These are phyloP conservation scores for Nakazawaea wickerhamii DNA, from an alignment of 805 yeast genomes.

Conservation along the genomic window DNA sequence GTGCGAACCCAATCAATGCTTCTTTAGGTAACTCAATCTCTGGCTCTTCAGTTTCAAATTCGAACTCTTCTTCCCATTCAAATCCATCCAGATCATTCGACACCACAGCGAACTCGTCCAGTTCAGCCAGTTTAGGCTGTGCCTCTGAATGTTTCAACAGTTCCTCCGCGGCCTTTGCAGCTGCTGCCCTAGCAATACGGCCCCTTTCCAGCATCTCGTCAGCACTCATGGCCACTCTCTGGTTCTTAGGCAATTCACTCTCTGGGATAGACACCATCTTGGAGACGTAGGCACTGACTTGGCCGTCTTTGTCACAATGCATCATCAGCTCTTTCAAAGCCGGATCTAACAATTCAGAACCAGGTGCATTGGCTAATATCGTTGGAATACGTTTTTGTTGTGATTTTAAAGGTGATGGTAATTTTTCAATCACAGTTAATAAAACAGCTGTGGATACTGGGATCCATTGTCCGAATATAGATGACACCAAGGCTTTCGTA, in stretches of 20 bases:
- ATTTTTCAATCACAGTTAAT: conserved; percentile 73
- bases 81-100: conserved; percentile 27
- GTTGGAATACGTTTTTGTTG: conserved; percentile 69
- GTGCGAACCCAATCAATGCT: conserved; percentile 78
- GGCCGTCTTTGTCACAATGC: conserved; percentile 62
- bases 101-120: conserved; percentile 19
- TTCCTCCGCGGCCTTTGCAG: conserved; percentile 59
- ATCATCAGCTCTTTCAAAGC: conserved; percentile 51
- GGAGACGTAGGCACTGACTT: conserved; percentile 74
- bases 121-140: conserved; percentile 4
- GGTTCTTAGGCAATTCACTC: conserved; percentile 64
- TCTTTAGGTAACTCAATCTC: conserved; percentile 44
- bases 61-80: conserved; percentile 51
- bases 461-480: conserved; percentile 87
- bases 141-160: conserved; percentile 29
- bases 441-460: conserved; percentile 86
- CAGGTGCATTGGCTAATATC: conserved; percentile 56
- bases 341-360: conserved; percentile 41
- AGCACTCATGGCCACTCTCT: conserved; percentile 34
- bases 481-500: conserved; percentile 51
- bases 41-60: conserved; percentile 40
- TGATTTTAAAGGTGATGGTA: conserved; percentile 79
- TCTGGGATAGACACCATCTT: conserved; percentile 85
- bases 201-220: conserved; percentile 62
- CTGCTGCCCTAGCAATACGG: conserved; percentile 59